Evolutionary conservation across 2,329 filamentous ascomycete species (phyloP), one percentile per base, ranked within the genome.

Genomic region (Trichoderma afroharzianum): DNA sequence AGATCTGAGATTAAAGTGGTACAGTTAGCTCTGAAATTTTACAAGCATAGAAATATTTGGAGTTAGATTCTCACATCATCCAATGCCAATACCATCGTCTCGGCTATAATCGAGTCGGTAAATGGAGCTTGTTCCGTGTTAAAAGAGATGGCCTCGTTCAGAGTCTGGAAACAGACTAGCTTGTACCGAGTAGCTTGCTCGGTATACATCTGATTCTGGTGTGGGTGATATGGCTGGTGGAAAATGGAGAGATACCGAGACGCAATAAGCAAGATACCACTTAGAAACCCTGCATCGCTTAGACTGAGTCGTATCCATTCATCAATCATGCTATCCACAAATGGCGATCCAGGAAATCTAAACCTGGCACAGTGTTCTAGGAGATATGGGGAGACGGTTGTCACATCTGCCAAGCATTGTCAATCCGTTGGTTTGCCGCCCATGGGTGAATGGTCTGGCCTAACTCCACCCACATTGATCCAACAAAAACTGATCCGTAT

Each of bases 31-130:
- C 7, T n/a, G 39, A 1, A 47, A 47, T 0, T 4, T 4, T 5
- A 18, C 18, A 1, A n/a, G 1, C 18, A 2, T n/a, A 47, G 8
- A 21, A 50, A 11, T 4, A 21, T 1, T 6, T 21, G 1, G 1
- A 21, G 43, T n/a, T n/a, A 12, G n/a, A 21, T 12, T 11, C 43
- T 50, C 43, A 50, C 43, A 1, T 50, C 43, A 21, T 50, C 43
- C 9, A 50, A 21, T 3, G 43, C 43, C 43, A 50, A 21, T 50
- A 50, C n/a, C 43, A 50, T 50, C 43, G 43, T 50, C 43, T 50
- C 43, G 18, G 43, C 43, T 50, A 50, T 21, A 21, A 50, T 0
- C 21, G 43, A 21, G 43, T 50, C 43, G 43, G 0, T 50, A 21
- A 50, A 50, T 12, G 43, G 0, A 0, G 0, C 43, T 21, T 50